Evolutionary conservation across 2,329 filamentous ascomycete species (phyloP).

Genomic region (Albifimbria verrucaria): DNA sequence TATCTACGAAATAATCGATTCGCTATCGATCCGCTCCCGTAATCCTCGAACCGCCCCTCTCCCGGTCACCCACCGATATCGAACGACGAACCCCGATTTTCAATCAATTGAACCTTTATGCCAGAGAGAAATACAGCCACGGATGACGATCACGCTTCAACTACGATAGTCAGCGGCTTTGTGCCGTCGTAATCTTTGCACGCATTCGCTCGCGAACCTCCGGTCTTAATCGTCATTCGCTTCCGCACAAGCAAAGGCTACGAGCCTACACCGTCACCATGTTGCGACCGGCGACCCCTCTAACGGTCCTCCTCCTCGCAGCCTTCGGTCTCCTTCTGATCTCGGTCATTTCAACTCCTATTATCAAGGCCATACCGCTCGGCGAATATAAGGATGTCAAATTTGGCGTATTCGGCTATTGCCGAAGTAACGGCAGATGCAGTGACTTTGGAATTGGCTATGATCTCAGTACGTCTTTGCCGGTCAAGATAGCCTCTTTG

Average conservation of each 20-base stretch:
- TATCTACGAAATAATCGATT: not conserved
- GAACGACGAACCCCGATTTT: not conserved
- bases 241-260: too few relatives aligned
- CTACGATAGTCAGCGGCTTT: not conserved
- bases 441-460: constrained; percentile 80
- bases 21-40: not conserved
- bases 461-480: constrained; percentile 63
- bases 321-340: constrained; percentile 85
- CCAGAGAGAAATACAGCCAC: not conserved
- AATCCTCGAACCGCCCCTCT: too few relatives aligned
- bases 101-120: not conserved
- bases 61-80: too few relatives aligned
- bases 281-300: constrained; percentile 87
- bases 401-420: constrained; percentile 94
- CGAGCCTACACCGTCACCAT: constrained; percentile 63
- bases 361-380: constrained; percentile 81
- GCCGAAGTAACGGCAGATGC: constrained; percentile 60
- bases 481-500: not conserved
- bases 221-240: too few relatives aligned
- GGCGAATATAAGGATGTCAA: constrained; percentile 72
- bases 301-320: constrained; percentile 78
- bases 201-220: not conserved
- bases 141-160: not conserved
- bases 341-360: constrained; percentile 85
- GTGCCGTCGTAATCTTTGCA: not conserved